Conservation (phyloP, 805 yeast genomes). For the Diddensiella transvaalensis region DNA sequence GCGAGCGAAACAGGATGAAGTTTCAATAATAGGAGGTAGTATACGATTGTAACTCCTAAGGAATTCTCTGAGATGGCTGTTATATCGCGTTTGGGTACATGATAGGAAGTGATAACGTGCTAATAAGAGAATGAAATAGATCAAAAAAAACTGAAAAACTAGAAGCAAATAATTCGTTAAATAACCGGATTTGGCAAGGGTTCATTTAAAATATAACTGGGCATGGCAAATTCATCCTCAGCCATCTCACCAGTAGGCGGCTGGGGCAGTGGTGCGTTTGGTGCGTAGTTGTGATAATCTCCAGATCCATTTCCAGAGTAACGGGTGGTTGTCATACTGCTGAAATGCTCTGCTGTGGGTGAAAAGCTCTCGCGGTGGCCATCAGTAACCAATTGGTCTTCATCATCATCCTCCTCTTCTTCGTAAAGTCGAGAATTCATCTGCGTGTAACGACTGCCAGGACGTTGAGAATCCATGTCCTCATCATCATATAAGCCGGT, state of each 20-base stretch:
- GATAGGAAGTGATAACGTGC: too few species aligned
- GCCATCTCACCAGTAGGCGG: slow-evolving; percentile 10
- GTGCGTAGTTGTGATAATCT: not conserved
- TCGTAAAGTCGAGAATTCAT: not conserved
- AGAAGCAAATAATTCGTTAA: too few species aligned
- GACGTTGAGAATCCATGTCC: not conserved
- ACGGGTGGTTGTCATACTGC: not conserved
- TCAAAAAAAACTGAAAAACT: too few species aligned
- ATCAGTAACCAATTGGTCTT: not conserved
- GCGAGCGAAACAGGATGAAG: too few species aligned
- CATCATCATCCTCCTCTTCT: not conserved
- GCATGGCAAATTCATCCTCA: slow-evolving; percentile 12
- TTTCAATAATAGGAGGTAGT: too few species aligned
- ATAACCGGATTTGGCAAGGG: slow-evolving; percentile 17
- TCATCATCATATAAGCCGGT: not conserved
- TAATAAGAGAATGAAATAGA: too few species aligned
- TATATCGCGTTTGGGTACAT: too few species aligned
- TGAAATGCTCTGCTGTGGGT: not conserved
- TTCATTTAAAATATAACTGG: slow-evolving; percentile 15
- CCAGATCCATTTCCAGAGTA: not conserved
- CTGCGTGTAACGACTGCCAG: not conserved
- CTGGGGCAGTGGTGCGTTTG: slow-evolving; percentile 6
- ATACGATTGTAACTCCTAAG: too few species aligned
- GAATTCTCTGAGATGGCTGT: too few species aligned
- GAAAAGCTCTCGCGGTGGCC: not conserved